phyloP scores from a whole-genome alignment of 495 filamentous ascomycete genomes.

The Emericellopsis terricola region DNA sequence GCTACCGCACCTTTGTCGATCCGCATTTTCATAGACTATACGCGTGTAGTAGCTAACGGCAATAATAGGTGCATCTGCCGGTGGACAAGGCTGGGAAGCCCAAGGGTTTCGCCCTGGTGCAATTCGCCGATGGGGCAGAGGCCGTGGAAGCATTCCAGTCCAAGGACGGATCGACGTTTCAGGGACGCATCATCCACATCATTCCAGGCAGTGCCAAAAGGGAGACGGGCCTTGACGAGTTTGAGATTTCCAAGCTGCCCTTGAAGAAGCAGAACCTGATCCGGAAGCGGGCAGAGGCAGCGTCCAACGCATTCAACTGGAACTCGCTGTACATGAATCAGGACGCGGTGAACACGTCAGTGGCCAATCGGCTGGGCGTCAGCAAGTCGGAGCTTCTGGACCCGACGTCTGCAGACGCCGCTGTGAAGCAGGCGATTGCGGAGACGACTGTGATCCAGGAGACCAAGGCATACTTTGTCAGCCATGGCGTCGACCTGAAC shows the following conservation, averaged over 20 bases:
- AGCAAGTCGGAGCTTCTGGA: slow-evolving; percentile 82
- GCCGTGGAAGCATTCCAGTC: slow-evolving; percentile 60
- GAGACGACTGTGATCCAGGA: slow-evolving; percentile 95
- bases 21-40: neutral
- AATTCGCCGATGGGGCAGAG: slow-evolving; percentile 46
- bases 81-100: slow-evolving; percentile 44
- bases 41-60: slow-evolving; percentile 12
- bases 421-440: slow-evolving; percentile 89
- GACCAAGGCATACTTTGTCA: slow-evolving; percentile 74
- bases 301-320: slow-evolving; percentile 75
- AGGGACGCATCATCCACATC: slow-evolving; percentile 81
- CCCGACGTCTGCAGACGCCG: slow-evolving; percentile 82
- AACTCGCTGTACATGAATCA: slow-evolving; percentile 97
- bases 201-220: slow-evolving; percentile 66
- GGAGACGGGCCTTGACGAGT: slow-evolving; percentile 69
- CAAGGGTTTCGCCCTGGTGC: slow-evolving; percentile 83
- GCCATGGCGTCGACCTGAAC: slow-evolving; percentile 77
- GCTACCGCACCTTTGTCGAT: too few relatives aligned
- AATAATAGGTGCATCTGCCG: slow-evolving; percentile 58
- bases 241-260: slow-evolving; percentile 69
- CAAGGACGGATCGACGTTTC: slow-evolving; percentile 68
- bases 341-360: slow-evolving; percentile 85
- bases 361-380: slow-evolving; percentile 71
- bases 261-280: slow-evolving; percentile 87
- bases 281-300: slow-evolving; percentile 60